Evolutionary conservation across 2,329 filamentous ascomycete species (phyloP), one percentile per base, ranked within the genome.

Genomic region (Cladosporium sp.): DNA sequence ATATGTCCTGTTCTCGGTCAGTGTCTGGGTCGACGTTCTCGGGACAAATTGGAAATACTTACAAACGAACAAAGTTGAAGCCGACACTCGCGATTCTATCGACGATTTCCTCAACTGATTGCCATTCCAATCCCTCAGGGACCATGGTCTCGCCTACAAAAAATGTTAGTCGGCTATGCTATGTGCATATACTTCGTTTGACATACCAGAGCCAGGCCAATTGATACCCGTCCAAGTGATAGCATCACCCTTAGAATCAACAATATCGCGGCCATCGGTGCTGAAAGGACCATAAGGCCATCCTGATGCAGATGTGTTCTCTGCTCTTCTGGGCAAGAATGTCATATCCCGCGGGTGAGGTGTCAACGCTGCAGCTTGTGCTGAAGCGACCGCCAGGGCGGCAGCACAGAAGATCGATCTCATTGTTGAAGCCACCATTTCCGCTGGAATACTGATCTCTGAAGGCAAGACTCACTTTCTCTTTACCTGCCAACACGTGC

Each of bases 61-160:
- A 67, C 62, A 77, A 70, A 2, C 70, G 65, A 45, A 72, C 68
- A 38, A 67, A 65, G 37, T 72, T 72, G 64, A 73, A 69, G 3
- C 69, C 70, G 8, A 71, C 58, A n/a, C 62, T 65, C 40, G 69
- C 67, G 22, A 73, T 64, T 43, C 68, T 69, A 25, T 62, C 56
- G 6, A 72, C 59, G 6, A 68, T 70, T 9, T 64, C 64, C 34
- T 64, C 64, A 14, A 72, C 67, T 1, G 66, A 68, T 15, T 63
- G 61, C 58, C 70, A 71, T 58, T 73, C 69, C 3, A 73, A 49
- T 0, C 70, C 70, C 60, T 73, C 70, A 0, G 70, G 70, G 2
- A 73, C 43, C 69, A 72, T 73, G 8, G 66, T 68, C 43, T 72
- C 70, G 39, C 65, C 58, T 60, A 7, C 3, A 2, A 12, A 55